These are phyloP conservation scores for Reutealis trisperma DNA, from an alignment of 345 rosid species.

Conservation along the genomic window DNA sequence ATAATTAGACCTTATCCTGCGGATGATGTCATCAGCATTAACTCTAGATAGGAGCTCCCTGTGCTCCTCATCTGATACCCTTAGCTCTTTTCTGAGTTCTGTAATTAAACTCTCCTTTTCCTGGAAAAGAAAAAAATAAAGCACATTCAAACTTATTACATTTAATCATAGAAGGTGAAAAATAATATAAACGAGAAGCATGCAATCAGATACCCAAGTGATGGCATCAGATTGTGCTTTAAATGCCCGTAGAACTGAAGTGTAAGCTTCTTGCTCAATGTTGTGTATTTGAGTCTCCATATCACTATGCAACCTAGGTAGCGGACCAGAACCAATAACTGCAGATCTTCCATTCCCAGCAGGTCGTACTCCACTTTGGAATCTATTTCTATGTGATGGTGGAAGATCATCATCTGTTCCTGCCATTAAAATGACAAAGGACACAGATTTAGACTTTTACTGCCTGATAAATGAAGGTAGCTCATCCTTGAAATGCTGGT, in stretches of 20 bases:
- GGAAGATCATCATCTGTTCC: constrained; percentile 99
- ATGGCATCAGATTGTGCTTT: constrained; percentile 98
- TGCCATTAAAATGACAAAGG: constrained; percentile 33
- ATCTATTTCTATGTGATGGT: constrained; percentile 89
- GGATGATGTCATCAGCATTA: constrained; percentile 80
- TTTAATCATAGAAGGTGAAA: not conserved
- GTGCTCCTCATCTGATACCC: constrained; percentile 98
- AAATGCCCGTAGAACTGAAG: constrained; percentile 86
- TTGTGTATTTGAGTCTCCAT: constrained; percentile 92
- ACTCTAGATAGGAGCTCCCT: constrained; percentile 81
- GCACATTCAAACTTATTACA: not conserved
- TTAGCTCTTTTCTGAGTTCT: constrained; percentile 90
- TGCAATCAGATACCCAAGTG: constrained; percentile 68
- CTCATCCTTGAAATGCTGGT: not conserved
- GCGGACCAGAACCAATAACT: constrained; percentile 52
- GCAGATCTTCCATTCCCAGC: constrained; percentile 88
- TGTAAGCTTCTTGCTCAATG: constrained; percentile 92
- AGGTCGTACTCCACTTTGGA: constrained; percentile 67
- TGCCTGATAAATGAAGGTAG: not conserved
- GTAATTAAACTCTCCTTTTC: constrained; percentile 95
- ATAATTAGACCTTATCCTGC: constrained; percentile 72
- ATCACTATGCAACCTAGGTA: constrained; percentile 70
- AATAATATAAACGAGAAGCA: not conserved
- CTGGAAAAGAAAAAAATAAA: constrained; percentile 38
- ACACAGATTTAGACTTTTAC: not conserved